Evolutionary conservation across 208 protist species (phyloP).

Genomic region (Crithidia mellificae): DNA sequence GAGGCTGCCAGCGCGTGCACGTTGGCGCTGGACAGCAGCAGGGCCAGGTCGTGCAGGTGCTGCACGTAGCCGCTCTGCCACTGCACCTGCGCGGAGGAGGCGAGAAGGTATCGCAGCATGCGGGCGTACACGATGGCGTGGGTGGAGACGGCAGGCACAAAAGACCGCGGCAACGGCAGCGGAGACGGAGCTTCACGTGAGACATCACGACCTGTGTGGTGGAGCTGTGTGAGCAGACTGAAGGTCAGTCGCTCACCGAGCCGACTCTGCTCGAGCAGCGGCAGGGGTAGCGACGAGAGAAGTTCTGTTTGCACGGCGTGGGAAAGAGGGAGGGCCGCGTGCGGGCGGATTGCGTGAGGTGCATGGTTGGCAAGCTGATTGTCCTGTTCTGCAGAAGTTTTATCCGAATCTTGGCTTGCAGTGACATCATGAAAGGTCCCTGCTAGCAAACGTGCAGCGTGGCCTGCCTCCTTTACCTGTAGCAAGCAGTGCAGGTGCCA

Average conservation of each 20-base stretch:
- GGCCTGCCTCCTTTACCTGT: constrained; percentile 3
- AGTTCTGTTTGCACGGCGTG: constrained; percentile 26
- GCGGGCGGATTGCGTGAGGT: neutral
- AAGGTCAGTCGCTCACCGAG: constrained; percentile 18
- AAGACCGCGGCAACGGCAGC: constrained; percentile 5
- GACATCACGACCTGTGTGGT: neutral
- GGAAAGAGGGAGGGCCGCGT: constrained; percentile 8
- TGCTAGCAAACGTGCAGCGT: constrained; percentile 29
- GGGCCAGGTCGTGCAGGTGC: constrained; percentile 37
- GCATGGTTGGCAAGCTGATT: no score
- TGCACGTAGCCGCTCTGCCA: constrained; percentile 18
- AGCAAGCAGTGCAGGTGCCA: constrained; percentile 56
- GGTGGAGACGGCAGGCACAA: constrained; percentile 37
- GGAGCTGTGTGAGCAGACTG: constrained; percentile 24
- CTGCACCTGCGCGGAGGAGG: constrained; percentile 14
- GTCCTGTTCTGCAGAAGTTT: no score
- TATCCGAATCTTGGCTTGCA: no score
- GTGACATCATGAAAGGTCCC: constrained; percentile 12
- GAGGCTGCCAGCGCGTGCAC: constrained; percentile 57
- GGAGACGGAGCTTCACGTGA: constrained; percentile 10
- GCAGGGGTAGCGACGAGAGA: constrained; percentile 21
- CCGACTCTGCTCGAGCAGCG: constrained; percentile 14
- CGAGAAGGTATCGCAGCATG: constrained; percentile 42
- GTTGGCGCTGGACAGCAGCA: constrained; percentile 46
- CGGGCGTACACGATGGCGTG: constrained; percentile 46